Percentiles rank a stretch among this genome's conserved stretches.
Conservation (phyloP, 2,329 filamentous ascomycete species). For the Phoma sp. region DNA sequence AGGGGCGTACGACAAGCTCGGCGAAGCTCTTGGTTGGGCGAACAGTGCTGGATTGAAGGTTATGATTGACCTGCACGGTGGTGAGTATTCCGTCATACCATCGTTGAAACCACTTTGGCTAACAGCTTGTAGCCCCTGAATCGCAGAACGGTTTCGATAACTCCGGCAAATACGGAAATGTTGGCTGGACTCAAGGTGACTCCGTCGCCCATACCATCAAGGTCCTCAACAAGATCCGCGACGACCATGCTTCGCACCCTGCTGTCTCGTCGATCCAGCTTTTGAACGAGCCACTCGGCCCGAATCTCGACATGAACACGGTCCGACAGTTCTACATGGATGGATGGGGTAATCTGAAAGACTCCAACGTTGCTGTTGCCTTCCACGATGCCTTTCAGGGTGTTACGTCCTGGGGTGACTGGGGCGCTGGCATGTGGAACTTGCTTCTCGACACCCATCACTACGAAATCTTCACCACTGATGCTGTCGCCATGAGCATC, state of each 20-base stretch:
- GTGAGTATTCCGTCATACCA: conserved; percentile 49
- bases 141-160: conserved; percentile 75
- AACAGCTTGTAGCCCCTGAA: conserved; percentile 56
- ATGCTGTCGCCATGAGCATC: conserved; percentile 47
- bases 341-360: conserved; percentile 55
- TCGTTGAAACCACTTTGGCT: not conserved
- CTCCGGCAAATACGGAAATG: conserved; percentile 60
- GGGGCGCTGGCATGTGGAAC: conserved; percentile 54
- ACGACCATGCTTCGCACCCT: conserved; percentile 54
- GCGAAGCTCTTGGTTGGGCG: conserved; percentile 67
- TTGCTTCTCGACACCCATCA: conserved; percentile 58
- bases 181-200: conserved; percentile 57
- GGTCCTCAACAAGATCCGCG: conserved; percentile 57
- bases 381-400: conserved; percentile 59
- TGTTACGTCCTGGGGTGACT: conserved; percentile 54
- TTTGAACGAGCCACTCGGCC: conserved; percentile 58
- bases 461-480: conserved; percentile 57
- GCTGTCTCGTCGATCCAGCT: conserved; percentile 57
- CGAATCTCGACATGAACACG: conserved; percentile 51
- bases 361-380: conserved; percentile 52
- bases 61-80: conserved; percentile 72
- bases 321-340: conserved; percentile 58
- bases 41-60: conserved; percentile 65
- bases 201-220: conserved; percentile 51
- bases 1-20: conserved; percentile 66